Percentiles rank a stretch among this genome's conserved stretches.
Conservation (phyloP, 1,284 basidiomycete genomes). For the Sporisorium sorghi region DNA sequence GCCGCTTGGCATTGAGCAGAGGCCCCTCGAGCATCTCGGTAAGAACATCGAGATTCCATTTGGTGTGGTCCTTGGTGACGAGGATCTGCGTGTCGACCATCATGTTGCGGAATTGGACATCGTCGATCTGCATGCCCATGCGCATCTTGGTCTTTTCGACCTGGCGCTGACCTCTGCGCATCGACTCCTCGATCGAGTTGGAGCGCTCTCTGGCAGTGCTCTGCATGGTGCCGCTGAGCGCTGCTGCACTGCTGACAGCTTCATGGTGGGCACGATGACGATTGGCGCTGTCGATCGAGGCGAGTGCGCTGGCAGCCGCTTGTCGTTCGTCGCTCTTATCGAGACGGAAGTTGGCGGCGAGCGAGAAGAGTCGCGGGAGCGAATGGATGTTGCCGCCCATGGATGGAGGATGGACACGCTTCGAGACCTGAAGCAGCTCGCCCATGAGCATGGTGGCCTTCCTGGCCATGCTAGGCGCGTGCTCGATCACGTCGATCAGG, state of each 20-base stretch:
- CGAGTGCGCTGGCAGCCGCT: constrained; percentile 84
- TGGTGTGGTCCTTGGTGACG: constrained; percentile 85
- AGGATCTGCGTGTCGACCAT: constrained; percentile 76
- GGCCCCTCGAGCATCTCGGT: constrained; percentile 93
- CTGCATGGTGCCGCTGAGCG: constrained; percentile 25
- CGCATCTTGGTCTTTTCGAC: constrained; percentile 90
- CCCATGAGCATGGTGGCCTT: constrained; percentile 89
- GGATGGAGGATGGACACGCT: constrained; percentile 84
- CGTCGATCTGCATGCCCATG: constrained; percentile 78
- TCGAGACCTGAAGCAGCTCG: constrained; percentile 88
- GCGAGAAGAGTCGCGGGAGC: constrained; percentile 84
- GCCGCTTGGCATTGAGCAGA: constrained; percentile 86
- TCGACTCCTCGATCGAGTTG: constrained; percentile 85
- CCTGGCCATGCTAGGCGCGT: constrained; percentile 37
- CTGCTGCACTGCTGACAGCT: constrained; percentile 37
- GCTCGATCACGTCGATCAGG: constrained; percentile 60
- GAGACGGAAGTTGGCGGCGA: constrained; percentile 78
- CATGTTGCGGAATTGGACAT: constrained; percentile 65
- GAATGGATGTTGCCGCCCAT: constrained; percentile 85
- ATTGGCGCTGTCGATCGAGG: constrained; percentile 90
- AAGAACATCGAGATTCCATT: constrained; percentile 91
- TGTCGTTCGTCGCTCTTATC: constrained; percentile 74
- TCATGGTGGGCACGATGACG: constrained; percentile 64
- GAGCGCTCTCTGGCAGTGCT: constrained; percentile 73
- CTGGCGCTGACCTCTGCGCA: constrained; percentile 76